phyloP scores from a whole-genome alignment of 1,139 yeast species.

The Pichia kudriavzevii region DNA sequence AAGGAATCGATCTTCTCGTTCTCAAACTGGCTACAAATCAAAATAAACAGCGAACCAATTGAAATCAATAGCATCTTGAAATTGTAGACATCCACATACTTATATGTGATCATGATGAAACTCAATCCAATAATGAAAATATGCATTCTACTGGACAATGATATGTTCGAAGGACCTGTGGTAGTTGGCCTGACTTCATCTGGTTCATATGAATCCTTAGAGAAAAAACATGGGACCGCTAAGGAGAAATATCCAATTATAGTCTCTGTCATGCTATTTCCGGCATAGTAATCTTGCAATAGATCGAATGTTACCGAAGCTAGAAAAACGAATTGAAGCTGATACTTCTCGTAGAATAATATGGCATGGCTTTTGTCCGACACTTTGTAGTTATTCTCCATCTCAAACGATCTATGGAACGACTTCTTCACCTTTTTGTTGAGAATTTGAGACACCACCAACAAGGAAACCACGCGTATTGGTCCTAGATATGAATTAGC shows the following conservation, averaged over 20 bases:
- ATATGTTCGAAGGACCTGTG: too few relatives aligned
- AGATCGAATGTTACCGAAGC: slow-evolving; percentile 8
- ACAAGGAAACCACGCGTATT: slow-evolving; percentile 18
- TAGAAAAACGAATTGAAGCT: slow-evolving; percentile 14
- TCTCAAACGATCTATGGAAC: slow-evolving; percentile 14
- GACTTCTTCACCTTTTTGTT: slow-evolving; percentile 4
- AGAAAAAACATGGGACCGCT: slow-evolving; percentile 13
- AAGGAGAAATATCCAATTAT: slow-evolving; percentile 20
- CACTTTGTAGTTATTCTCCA: slow-evolving; percentile 17
- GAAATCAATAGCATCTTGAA: slow-evolving; percentile 25
- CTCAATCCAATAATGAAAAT: slow-evolving; percentile 6
- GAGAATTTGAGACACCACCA: slow-evolving; percentile 16
- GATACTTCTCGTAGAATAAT: slow-evolving; percentile 16
- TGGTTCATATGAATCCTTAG: neutral
- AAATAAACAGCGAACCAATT: slow-evolving; percentile 23
- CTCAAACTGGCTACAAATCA: slow-evolving; percentile 25
- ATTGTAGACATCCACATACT: slow-evolving; percentile 17
- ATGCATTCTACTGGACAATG: slow-evolving; percentile 1
- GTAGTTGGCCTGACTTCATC: neutral
- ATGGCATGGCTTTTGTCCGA: slow-evolving; percentile 5
- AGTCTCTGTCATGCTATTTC: neutral
- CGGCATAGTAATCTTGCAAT: neutral
- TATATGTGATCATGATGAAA: slow-evolving; percentile 10
- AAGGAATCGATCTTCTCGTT: slow-evolving; percentile 8
- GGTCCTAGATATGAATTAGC: slow-evolving; percentile 21